phyloP scores from a whole-genome alignment of 306 rosid genomes.

The Trifolium subterraneum region DNA sequence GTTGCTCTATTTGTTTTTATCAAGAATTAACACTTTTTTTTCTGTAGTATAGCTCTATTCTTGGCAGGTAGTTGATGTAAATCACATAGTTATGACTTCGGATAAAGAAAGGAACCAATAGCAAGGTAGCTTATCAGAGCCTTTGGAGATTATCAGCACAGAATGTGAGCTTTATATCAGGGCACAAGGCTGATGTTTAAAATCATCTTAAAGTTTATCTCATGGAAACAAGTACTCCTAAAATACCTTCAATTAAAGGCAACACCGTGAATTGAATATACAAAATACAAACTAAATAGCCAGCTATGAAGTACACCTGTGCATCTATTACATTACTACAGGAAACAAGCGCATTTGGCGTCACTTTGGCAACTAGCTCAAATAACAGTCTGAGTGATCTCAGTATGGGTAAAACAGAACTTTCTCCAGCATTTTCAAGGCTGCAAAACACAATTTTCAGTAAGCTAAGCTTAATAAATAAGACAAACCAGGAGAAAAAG shows the following conservation, averaged over 20 bases:
- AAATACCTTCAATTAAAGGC: conserved; percentile 31
- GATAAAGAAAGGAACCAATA: too few species aligned
- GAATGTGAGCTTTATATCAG: too few species aligned
- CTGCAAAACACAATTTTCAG: conserved; percentile 55
- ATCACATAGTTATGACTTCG: too few species aligned
- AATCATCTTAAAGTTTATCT: too few species aligned
- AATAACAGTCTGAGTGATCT: conserved; percentile 79
- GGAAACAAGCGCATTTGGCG: conserved; percentile 53
- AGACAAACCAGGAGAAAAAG: conserved; percentile 7
- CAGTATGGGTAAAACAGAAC: conserved; percentile 81
- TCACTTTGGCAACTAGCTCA: conserved; percentile 63
- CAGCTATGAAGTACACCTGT: conserved; percentile 58
- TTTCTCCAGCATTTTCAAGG: conserved; percentile 96
- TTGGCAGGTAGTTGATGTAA: too few species aligned
- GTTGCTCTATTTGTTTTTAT: too few species aligned
- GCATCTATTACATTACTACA: conserved; percentile 56
- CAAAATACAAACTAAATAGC: conserved; percentile 29
- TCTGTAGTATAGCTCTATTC: too few species aligned
- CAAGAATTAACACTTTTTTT: too few species aligned
- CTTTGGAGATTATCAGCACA: too few species aligned
- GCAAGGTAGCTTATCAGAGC: too few species aligned
- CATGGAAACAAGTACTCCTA: too few species aligned
- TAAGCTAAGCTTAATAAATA: conserved; percentile 34
- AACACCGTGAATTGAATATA: conserved; percentile 10
- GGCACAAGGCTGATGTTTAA: too few species aligned